These are phyloP conservation scores for Fraxinus nigra DNA, from an alignment of 305 asterid species.

Conservation along the genomic window DNA sequence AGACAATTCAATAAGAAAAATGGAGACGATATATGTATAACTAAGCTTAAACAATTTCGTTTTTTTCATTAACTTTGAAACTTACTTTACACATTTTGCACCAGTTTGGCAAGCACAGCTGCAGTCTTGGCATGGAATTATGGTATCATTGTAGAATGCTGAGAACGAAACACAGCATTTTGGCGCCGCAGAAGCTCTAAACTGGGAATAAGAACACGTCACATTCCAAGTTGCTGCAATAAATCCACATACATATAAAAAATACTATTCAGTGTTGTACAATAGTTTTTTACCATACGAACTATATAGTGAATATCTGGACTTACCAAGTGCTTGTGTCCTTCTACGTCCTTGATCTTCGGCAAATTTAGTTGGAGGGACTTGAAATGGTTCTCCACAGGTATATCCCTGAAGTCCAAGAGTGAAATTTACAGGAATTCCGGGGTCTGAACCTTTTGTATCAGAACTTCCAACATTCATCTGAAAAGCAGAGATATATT, in stretches of 20 bases:
- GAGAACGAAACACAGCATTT: conserved; percentile 76
- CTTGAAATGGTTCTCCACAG: conserved; percentile 53
- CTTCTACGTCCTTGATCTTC: conserved; percentile 61
- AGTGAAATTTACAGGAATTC: conserved; percentile 45
- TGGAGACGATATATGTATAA: not conserved
- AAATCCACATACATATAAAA: conserved; percentile 1
- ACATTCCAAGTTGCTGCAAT: conserved; percentile 67
- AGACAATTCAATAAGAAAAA: not conserved
- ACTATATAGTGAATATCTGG: not conserved
- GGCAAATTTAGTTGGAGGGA: conserved; percentile 52
- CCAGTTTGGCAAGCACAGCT: conserved; percentile 61
- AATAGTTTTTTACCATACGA: not conserved
- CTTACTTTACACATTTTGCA: conserved; percentile 48
- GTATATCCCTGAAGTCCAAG: conserved; percentile 70
- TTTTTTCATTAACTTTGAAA: not conserved
- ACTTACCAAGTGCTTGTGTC: conserved; percentile 71
- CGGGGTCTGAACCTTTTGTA: not conserved
- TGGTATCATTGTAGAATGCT: conserved; percentile 58
- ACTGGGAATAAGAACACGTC: conserved; percentile 71
- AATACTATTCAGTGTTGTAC: not conserved
- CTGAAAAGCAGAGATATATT: conserved; percentile 40
- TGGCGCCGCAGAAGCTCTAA: conserved; percentile 52
- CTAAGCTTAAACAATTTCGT: not conserved
- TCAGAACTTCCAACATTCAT: conserved; percentile 44
- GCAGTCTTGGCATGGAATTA: conserved; percentile 65